Evolutionary conservation across 2,329 filamentous ascomycete species (phyloP).

Genomic region (Neonectria punicea): DNA sequence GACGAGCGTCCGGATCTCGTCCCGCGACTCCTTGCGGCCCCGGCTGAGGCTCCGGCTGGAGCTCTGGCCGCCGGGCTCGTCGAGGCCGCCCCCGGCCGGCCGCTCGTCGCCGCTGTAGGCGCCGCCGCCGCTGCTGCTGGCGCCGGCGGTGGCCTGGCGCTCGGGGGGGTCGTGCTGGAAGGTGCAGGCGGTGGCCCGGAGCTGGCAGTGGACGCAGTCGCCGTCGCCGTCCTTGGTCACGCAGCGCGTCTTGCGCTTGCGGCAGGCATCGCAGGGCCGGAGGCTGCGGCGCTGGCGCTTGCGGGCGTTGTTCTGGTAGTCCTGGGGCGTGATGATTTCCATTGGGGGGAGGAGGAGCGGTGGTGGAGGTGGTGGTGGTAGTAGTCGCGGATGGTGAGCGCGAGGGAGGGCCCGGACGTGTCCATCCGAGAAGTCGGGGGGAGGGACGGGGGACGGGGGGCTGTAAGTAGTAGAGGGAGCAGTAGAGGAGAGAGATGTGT

Average conservation of each 20-base stretch:
- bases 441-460: too few species aligned
- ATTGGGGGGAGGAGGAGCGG: constrained; percentile 25
- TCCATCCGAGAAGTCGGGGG: constrained; percentile 17
- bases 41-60: constrained; percentile 25
- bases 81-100: constrained; percentile 2
- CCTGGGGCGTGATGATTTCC: constrained; percentile 47
- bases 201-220: constrained; percentile 44
- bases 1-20: constrained; percentile 38
- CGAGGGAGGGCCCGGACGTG: constrained; percentile 25
- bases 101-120: constrained; percentile 34
- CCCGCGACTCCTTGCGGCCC: constrained; percentile 37
- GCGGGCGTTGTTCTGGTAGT: constrained; percentile 44
- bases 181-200: constrained; percentile 42
- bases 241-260: constrained; percentile 48
- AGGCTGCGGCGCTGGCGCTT: constrained; percentile 45
- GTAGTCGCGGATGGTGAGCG: constrained; percentile 19
- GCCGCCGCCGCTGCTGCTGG: constrained; percentile 28
- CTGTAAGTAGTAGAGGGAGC: too few species aligned
- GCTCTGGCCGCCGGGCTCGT: constrained; percentile 24
- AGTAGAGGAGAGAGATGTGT: neutral
- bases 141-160: constrained; percentile 34
- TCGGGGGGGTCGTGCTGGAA: constrained; percentile 45
- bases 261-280: constrained; percentile 48
- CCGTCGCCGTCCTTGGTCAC: constrained; percentile 45
- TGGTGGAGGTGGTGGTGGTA: constrained; percentile 4